phyloP scores from a whole-genome alignment of 768 basidiomycete genomes.

The Trametes maxima region DNA sequence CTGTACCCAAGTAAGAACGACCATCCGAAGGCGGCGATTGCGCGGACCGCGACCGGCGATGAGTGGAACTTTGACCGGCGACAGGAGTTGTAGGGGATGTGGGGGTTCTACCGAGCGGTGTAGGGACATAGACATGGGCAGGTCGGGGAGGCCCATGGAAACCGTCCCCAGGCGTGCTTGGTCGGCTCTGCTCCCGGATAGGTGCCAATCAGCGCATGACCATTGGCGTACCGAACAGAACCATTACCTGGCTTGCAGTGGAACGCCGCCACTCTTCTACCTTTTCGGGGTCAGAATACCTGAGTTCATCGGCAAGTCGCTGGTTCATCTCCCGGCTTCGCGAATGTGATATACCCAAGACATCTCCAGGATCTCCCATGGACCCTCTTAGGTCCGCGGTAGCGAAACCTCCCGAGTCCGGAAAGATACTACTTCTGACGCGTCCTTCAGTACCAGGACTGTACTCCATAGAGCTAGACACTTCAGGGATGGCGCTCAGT shows the following conservation, averaged over 20 bases:
- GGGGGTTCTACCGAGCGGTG: constrained; percentile 15
- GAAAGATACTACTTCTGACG: constrained; percentile 16
- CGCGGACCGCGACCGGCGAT: constrained; percentile 19
- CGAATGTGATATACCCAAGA: not conserved
- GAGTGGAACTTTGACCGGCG: constrained; percentile 1
- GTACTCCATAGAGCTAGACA: constrained; percentile 29
- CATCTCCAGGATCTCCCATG: not conserved
- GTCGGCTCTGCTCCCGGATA: constrained; percentile 5
- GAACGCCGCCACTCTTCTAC: constrained; percentile 27
- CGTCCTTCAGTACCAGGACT: constrained; percentile 27
- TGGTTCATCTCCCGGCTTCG: constrained; percentile 16
- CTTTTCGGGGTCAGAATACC: constrained; percentile 27
- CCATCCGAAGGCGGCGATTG: constrained; percentile 16
- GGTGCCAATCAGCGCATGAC: not conserved
- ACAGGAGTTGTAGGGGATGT: constrained; percentile 1
- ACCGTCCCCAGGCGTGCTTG: constrained; percentile 15
- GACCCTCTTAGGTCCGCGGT: constrained; percentile 2
- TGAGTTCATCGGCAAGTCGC: constrained; percentile 23
- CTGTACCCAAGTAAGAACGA: constrained; percentile 14
- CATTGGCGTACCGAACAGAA: not conserved
- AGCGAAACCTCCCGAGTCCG: constrained; percentile 24
- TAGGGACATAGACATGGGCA: constrained; percentile 14
- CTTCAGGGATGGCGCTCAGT: constrained; percentile 31
- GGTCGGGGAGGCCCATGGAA: constrained; percentile 14
- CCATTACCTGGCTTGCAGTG: constrained; percentile 19